Percentiles rank a stretch among this genome's conserved stretches.
phyloP scores from a whole-genome alignment of 2,329 filamentous ascomycete genomes.

The Trichoderma aggressivum region DNA sequence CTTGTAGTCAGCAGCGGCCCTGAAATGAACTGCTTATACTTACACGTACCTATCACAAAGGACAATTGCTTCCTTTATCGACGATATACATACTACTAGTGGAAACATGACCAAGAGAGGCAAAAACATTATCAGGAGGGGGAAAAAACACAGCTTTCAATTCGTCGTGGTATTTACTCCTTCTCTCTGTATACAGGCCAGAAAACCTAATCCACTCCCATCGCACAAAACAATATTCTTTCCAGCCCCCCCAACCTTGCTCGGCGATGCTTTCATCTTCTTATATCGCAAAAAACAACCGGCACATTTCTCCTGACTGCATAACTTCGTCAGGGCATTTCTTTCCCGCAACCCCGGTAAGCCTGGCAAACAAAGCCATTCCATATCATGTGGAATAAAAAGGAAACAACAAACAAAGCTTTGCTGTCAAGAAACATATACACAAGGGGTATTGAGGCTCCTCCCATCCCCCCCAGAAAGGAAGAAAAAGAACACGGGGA shows the following conservation, averaged over 20 bases:
- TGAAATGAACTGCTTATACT: not conserved
- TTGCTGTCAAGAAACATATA: slow-evolving; percentile 12
- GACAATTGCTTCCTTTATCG: not conserved
- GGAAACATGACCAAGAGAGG: not conserved
- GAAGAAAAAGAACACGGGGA: not conserved
- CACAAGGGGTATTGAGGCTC: slow-evolving; percentile 19
- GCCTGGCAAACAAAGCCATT: slow-evolving; percentile 6
- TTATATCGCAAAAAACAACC: not conserved
- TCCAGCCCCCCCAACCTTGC: not conserved
- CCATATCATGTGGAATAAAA: slow-evolving; percentile 7
- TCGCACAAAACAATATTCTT: not conserved
- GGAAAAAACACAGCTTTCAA: not conserved
- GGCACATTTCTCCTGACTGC: slow-evolving; percentile 15
- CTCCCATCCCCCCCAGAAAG: not conserved
- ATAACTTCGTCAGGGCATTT: slow-evolving; percentile 18
- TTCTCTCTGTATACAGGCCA: not conserved
- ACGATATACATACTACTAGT: not conserved
- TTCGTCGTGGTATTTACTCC: not conserved
- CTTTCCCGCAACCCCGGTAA: slow-evolving; percentile 3
- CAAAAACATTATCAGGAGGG: not conserved
- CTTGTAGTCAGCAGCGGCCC: not conserved
- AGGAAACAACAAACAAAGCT: slow-evolving; percentile 1
- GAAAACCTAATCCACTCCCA: not conserved
- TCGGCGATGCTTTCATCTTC: not conserved
- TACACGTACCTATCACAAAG: no score